phyloP scores from a whole-genome alignment of 2,329 filamentous ascomycete species.

The Fusarium sp. region DNA sequence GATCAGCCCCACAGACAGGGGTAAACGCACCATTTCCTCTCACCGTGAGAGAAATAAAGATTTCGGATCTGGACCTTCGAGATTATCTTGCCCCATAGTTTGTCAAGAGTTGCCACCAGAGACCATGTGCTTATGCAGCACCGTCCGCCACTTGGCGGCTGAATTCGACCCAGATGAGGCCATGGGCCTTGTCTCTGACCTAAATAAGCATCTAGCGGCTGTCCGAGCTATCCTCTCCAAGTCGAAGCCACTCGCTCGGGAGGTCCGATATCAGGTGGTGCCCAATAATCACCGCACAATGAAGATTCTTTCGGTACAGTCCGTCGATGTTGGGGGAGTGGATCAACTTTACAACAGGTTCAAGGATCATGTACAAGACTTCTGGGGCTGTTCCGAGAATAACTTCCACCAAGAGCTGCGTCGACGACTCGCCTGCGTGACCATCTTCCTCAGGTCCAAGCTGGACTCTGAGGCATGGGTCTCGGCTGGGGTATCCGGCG shows the following conservation, averaged over 20 bases:
- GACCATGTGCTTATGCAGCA: slow-evolving; percentile 41
- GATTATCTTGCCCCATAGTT: background rate
- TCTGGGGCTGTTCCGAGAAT: slow-evolving; percentile 39
- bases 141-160: slow-evolving; percentile 37
- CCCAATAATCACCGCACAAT: slow-evolving; percentile 47
- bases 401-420: slow-evolving; percentile 41
- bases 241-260: slow-evolving; percentile 45
- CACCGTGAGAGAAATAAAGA: slow-evolving; percentile 27
- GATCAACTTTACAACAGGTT: slow-evolving; percentile 26
- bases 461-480: slow-evolving; percentile 37
- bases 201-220: slow-evolving; percentile 45
- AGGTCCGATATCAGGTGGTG: slow-evolving; percentile 47
- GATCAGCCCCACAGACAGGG: slow-evolving; percentile 11
- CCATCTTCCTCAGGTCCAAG: slow-evolving; percentile 46
- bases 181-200: slow-evolving; percentile 31
- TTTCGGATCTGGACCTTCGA: background rate
- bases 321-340: slow-evolving; percentile 23
- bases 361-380: slow-evolving; percentile 28
- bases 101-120: background rate
- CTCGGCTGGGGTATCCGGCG: slow-evolving; percentile 31
- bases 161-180: slow-evolving; percentile 39
- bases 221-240: slow-evolving; percentile 42
- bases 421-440: slow-evolving; percentile 45
- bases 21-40: slow-evolving; percentile 5
- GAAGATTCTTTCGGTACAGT: slow-evolving; percentile 44